These are phyloP conservation scores for Boletus fagicola DNA, from an alignment of 768 basidiomycete species.

Conservation along the genomic window DNA sequence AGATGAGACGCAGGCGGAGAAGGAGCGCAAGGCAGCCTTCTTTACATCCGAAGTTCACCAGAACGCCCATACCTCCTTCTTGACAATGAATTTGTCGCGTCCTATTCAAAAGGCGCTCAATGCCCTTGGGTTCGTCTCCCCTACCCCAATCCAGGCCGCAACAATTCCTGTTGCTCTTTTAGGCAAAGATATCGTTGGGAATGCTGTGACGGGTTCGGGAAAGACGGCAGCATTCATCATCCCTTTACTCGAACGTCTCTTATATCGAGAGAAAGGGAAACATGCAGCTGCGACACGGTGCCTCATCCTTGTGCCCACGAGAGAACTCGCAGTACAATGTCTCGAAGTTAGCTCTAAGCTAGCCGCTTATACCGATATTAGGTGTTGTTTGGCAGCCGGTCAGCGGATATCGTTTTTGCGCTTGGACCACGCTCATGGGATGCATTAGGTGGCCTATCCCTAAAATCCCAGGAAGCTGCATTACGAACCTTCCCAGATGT, in stretches of 20 bases:
- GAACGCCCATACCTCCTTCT: conserved; percentile 72
- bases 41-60: conserved; percentile 64
- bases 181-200: conserved; percentile 95
- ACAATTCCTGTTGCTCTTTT: conserved; percentile 91
- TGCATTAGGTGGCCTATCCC: conserved; percentile 77
- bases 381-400: conserved; percentile 93
- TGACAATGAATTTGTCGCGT: conserved; percentile 93
- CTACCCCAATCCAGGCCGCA: conserved; percentile 94
- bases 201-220: conserved; percentile 95
- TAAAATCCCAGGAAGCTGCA: conserved; percentile 87
- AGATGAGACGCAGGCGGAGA: conserved; percentile 54
- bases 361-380: conserved; percentile 83
- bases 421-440: conserved; percentile 3
- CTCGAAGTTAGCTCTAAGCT: conserved; percentile 87
- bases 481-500: conserved; percentile 89
- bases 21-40: conserved; percentile 80
- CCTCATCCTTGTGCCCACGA: conserved; percentile 88
- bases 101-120: conserved; percentile 89
- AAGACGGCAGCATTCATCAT: conserved; percentile 98
- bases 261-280: conserved; percentile 89
- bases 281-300: conserved; percentile 86
- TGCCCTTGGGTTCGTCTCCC: conserved; percentile 73
- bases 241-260: conserved; percentile 87
- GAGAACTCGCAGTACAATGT: conserved; percentile 95
- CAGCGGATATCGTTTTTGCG: conserved; percentile 17